Percentiles rank a stretch among this genome's conserved stretches.
Evolutionary conservation across 2,329 filamentous ascomycete species (phyloP).

Genomic region (Botrytis fragariae): DNA sequence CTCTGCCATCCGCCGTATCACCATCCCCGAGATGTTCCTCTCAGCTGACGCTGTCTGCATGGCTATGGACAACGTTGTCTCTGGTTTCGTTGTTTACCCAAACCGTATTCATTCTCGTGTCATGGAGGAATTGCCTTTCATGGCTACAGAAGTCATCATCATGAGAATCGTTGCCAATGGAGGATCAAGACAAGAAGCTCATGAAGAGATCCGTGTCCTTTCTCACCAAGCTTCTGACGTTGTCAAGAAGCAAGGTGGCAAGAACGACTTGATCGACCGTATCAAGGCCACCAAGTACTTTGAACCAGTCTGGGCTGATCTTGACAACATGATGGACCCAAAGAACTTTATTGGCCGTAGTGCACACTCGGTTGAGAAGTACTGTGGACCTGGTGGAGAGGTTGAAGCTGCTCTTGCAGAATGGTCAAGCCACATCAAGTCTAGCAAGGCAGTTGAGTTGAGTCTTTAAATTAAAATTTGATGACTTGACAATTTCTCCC

Average conservation of each 20-base stretch:
- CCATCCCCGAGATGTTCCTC: constrained; percentile 66
- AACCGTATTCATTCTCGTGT: constrained; percentile 66
- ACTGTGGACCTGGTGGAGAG: constrained; percentile 46
- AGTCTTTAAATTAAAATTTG: constrained; percentile 10
- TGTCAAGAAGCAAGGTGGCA: constrained; percentile 65
- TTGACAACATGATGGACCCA: constrained; percentile 66
- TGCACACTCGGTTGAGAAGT: constrained; percentile 53
- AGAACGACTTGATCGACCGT: constrained; percentile 77
- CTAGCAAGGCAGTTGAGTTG: constrained; percentile 30
- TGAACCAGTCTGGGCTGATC: constrained; percentile 64
- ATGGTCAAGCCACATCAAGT: constrained; percentile 42
- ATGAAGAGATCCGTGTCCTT: constrained; percentile 83
- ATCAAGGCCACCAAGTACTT: constrained; percentile 75
- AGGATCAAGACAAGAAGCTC: constrained; percentile 72
- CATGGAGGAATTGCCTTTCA: constrained; percentile 80
- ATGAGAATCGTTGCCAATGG: constrained; percentile 75
- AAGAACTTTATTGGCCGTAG: constrained; percentile 57
- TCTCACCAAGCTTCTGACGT: constrained; percentile 70
- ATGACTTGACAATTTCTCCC: not conserved
- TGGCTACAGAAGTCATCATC: constrained; percentile 72
- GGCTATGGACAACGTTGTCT: constrained; percentile 64
- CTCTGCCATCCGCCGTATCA: constrained; percentile 60
- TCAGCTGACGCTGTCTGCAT: constrained; percentile 67
- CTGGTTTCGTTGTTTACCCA: constrained; percentile 74
- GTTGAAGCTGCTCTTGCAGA: constrained; percentile 48